These are phyloP conservation scores for Aphanomyces cochlioides DNA, from an alignment of 352 stramenopile genomes.

Conservation along the genomic window DNA sequence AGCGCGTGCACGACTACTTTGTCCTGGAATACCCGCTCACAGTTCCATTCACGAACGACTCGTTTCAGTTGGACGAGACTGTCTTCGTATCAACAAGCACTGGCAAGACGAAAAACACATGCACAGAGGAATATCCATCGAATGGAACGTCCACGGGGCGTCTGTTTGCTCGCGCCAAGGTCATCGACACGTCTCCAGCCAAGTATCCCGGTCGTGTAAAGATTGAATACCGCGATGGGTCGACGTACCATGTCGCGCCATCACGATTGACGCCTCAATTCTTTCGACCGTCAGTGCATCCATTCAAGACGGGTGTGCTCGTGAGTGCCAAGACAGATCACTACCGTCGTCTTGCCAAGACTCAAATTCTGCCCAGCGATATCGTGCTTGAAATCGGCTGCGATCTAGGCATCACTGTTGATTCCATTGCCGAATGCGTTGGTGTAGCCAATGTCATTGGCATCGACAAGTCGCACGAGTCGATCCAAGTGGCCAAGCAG, in stretches of 20 bases:
- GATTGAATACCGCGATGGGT: conserved; percentile 9
- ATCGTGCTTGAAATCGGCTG: conserved; percentile 18
- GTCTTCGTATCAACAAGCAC: conserved; percentile 8
- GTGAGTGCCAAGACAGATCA: conserved; percentile 15
- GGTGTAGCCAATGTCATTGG: conserved; percentile 3
- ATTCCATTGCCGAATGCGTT: background rate
- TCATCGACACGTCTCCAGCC: conserved; percentile 1
- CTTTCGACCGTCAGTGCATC: background rate
- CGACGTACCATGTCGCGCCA: conserved; percentile 13
- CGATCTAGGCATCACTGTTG: conserved; percentile 16
- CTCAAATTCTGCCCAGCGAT: background rate
- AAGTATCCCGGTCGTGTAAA: conserved; percentile 9
- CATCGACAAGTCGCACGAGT: conserved; percentile 19
- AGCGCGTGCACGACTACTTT: background rate
- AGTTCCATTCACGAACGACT: background rate
- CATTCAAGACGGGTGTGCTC: background rate
- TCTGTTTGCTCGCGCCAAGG: conserved; percentile 13
- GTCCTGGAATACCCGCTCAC: conserved; percentile 5
- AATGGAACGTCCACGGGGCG: background rate
- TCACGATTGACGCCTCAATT: conserved; percentile 11
- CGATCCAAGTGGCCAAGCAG: conserved; percentile 7
- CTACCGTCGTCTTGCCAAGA: conserved; percentile 15
- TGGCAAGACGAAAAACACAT: conserved; percentile 7
- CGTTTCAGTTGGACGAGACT: background rate
- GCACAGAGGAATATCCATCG: background rate